Base-by-base conservation (phyloP, 2,329 filamentous ascomycete genomes). In the Fusarium transvaalense region DNA sequence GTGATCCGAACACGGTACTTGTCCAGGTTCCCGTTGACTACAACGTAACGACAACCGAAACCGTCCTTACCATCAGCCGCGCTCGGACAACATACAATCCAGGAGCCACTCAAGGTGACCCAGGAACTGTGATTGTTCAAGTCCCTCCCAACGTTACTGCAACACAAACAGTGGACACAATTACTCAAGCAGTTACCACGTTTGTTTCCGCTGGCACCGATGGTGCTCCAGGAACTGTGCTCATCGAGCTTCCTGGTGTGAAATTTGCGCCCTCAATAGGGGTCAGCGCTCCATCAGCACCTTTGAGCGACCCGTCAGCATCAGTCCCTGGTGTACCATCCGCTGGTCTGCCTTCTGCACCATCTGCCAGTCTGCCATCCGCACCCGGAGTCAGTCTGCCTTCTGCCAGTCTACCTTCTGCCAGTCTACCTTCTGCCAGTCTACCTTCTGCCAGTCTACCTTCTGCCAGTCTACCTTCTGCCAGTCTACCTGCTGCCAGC, bases 71-170 rank as follows among this genome's bases (percentile, higher is more conserved):
- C 6, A 25, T 25, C 23, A 35, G 15, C 14, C 9, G 8, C 10
- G 8, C 34, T 6, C 1, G 23, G 51, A 52, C 31, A 8, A 50
- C 54, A 3, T 9, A 35, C 4, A 56, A 38, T 15, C 38, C 57
- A 0, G 52, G 47, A 1, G 50, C 19, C 0, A 47, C 29, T 6
- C 42, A 42, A 6, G 64, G 63, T 10, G 64, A 68, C 4, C 64
- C 65, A 1, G 52, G 47, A 9, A 67, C 64, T 1, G 42, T 67
- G 4, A 8, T 54, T 10, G 38, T 67, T 2, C 46, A 67, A 9
- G 42, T 67, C 5, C 64, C 64, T 6, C 27, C 37, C 2, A 35
- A 39, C 6, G 32, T 61, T 4, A 41, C 59, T 10, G 34, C 10
- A 0, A 43, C 37, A 1, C 14, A 38, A 10, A 61, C 43, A 6